Base-by-base conservation (phyloP, 768 basidiomycete genomes). In the Cystofilobasidium bisporidii region DNA sequence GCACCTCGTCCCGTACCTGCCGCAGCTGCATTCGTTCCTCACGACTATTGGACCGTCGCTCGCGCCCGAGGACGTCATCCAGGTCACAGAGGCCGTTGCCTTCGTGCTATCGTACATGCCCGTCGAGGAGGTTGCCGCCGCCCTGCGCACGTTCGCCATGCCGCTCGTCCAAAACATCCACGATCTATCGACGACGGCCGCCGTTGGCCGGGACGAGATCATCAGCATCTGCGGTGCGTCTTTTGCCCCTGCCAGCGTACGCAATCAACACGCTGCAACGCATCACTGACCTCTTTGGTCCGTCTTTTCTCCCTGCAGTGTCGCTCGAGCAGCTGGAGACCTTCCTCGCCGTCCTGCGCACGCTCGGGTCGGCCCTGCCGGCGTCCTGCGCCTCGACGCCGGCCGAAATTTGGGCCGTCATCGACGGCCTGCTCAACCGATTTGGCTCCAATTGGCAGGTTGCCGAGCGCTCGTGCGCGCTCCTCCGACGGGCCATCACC, bases 21-120 rank as follows among this genome's bases (percentile, higher is more conserved):
- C 93, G 0, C 90, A 91, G 38, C 81, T 99, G 18, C 90, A 97
- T 77, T 82, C 86, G 0, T 99, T 98, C 81, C 80, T 96, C 55
- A 83, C 82, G 48, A 85, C 87, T 4, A 85, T 86, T 18, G 92
- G 91, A 47, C 75, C 82, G 9, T 90, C 88, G 74, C 80, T 99
- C 48, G 78, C 80, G 15, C 90, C 90, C 75, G 89, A 92, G 50
- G 96, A 98, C 76, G 84, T 85, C 73, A 83, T 89, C 58, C 88
- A 93, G 76, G 87, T 99, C 22, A 91, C 93, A 73, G 92, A 96
- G 75, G 96, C 93, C 18, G 92, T 98, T 71, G 92, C 90, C 6
- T 86, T 89, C 77, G 89, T 99, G 64, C 93, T 99, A 65, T 88
- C 87, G 58, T 88, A 86, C 0, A 97, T 98, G 92, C 87, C 93